Evolutionary conservation across 805 yeast genomes (phyloP).

Genomic region (Kuraishia floccosa): DNA sequence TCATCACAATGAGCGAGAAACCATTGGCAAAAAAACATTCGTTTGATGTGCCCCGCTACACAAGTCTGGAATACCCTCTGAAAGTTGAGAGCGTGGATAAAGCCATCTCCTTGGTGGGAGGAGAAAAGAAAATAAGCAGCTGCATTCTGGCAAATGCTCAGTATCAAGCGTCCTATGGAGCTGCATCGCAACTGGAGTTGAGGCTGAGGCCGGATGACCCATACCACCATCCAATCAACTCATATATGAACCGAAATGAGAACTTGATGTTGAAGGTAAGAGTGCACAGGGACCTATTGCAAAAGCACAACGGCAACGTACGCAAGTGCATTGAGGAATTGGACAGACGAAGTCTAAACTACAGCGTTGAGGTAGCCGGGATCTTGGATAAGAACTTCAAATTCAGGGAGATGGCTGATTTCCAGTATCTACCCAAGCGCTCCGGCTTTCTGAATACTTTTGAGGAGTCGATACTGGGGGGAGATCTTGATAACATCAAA

Average conservation of each 20-base stretch:
- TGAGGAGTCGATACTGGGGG: constrained; percentile 25
- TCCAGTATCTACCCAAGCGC: constrained; percentile 58
- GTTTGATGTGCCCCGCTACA: constrained; percentile 62
- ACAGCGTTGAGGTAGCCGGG: constrained; percentile 48
- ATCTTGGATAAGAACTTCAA: constrained; percentile 58
- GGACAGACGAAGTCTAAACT: constrained; percentile 16
- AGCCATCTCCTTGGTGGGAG: constrained; percentile 67
- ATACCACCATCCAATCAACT: constrained; percentile 50
- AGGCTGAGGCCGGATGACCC: constrained; percentile 20
- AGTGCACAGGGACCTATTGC: constrained; percentile 43
- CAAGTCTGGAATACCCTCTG: constrained; percentile 73
- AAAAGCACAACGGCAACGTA: constrained; percentile 27
- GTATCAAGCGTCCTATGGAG: background rate
- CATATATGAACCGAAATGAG: constrained; percentile 39
- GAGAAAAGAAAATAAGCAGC: constrained; percentile 27
- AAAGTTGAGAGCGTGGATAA: constrained; percentile 47
- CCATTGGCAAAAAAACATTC: constrained; percentile 39
- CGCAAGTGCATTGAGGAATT: constrained; percentile 28
- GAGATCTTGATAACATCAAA: constrained; percentile 29
- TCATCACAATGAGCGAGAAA: too few relatives aligned
- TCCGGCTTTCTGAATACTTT: constrained; percentile 35
- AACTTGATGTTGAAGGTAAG: constrained; percentile 47
- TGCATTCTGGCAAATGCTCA: constrained; percentile 25
- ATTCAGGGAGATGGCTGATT: constrained; percentile 82
- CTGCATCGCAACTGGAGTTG: constrained; percentile 11